Evolutionary conservation across 768 basidiomycete genomes (phyloP), one percentile per base, ranked within the genome.

Genomic region (Daedaleopsis sinensis): DNA sequence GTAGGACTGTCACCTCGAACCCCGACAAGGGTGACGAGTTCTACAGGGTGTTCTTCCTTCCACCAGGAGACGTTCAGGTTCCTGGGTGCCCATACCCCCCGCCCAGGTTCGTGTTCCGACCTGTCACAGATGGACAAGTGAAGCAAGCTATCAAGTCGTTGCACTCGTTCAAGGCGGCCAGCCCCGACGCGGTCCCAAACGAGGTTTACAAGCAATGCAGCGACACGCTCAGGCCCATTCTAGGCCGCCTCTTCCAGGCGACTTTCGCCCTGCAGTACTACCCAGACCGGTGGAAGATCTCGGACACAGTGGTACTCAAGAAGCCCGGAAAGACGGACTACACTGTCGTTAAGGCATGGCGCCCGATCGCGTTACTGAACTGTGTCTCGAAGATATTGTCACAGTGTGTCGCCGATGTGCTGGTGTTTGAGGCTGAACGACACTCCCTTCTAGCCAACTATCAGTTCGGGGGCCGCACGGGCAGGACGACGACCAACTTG

Each of bases 281-380:
- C 52, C 76, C 73, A 1, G 53, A 66, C 0, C 32, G 42, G 19
- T 78, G 75, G 74, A 66, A 64, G 37, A 24, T 32, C 0, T 72
- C 65, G 3, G 67, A 6, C 79, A 77, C 56, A 74, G 73, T n/a
- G n/a, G n/a, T n/a, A n/a, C n/a, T n/a, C n/a, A n/a, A n/a, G n/a
- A n/a, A n/a, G n/a, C n/a, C n/a, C 16, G 73, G 73, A 1, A 70
- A 70, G 52, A 16, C 65, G 9, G 68, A 72, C 63, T 78, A 79
- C 67, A 61, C 63, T 6, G 54, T 56, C 1, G 67, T 74, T 1
- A 70, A 70, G 43, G 69, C 74, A 8, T 77, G 70, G 52, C 58
- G 74, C 9, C 77, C 71, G 0, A 75, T 79, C 7, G 70, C 69
- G 0, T 71, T 79, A 7, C 52, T 72, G 3, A 60, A 72, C 16